These are phyloP conservation scores for Globisporangium radiosum DNA, from an alignment of 352 stramenopile species.

Conservation along the genomic window DNA sequence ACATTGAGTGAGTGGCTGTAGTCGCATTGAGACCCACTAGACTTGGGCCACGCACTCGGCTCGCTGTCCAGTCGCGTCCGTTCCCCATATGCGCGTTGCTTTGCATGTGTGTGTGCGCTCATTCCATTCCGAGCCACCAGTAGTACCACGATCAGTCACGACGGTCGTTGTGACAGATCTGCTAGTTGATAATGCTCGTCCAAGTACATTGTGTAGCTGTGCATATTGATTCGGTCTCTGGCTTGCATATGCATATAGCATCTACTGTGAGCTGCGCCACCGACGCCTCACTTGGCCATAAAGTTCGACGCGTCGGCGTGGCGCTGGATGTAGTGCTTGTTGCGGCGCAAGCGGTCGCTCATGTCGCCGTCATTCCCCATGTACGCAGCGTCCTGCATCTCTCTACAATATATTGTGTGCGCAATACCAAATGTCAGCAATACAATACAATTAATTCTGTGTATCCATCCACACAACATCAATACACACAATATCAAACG, in stretches of 20 bases:
- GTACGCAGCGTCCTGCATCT: slow-evolving; percentile 76
- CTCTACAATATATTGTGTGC: slow-evolving; percentile 16
- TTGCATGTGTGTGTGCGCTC: no score
- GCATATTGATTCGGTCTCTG: neutral
- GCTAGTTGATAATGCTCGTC: no score
- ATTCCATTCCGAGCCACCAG: no score
- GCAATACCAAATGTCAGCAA: neutral
- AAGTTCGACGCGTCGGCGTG: slow-evolving; percentile 78
- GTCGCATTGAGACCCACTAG: no score
- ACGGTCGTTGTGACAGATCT: no score
- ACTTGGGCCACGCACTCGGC: no score
- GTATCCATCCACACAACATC: neutral
- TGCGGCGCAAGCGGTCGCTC: slow-evolving; percentile 66
- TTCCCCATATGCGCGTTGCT: no score
- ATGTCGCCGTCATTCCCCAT: slow-evolving; percentile 54
- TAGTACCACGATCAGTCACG: no score
- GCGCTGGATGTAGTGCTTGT: slow-evolving; percentile 83
- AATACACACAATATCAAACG: slow-evolving; percentile 13
- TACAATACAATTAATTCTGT: neutral
- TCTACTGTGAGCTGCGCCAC: neutral
- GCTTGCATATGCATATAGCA: neutral
- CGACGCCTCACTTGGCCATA: slow-evolving; percentile 43
- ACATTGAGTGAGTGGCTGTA: slow-evolving; percentile 28
- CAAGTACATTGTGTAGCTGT: neutral
- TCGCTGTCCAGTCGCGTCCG: no score